Evolutionary conservation across 1,284 basidiomycete genomes (phyloP).

Genomic region (Afroboletus lepidellus): DNA sequence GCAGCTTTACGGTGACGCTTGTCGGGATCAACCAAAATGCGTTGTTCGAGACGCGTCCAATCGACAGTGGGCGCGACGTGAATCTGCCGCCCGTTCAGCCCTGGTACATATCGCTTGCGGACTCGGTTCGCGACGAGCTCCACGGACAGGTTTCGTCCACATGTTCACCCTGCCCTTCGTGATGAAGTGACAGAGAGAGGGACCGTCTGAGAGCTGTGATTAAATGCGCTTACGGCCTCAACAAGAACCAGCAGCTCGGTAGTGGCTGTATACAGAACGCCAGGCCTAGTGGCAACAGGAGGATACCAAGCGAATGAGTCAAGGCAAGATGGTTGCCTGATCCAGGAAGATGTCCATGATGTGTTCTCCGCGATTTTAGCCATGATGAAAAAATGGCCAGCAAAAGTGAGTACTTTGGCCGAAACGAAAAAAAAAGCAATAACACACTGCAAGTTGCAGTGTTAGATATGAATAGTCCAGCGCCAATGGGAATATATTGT

Average conservation of each 20-base stretch:
- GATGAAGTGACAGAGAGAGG: constrained; percentile 30
- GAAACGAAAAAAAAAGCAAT: no score
- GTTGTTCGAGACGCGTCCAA: constrained; percentile 27
- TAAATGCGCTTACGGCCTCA: constrained; percentile 9
- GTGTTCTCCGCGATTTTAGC: constrained; percentile 30
- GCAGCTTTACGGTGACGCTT: not conserved
- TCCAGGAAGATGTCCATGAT: constrained; percentile 26
- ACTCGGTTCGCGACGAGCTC: constrained; percentile 1
- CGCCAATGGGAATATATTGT: no score
- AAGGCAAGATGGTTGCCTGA: constrained; percentile 24
- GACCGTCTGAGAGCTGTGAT: constrained; percentile 19
- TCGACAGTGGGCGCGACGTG: constrained; percentile 10
- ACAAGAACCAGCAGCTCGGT: constrained; percentile 2
- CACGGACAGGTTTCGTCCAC: constrained; percentile 16
- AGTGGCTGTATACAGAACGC: not conserved
- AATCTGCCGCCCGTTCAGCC: constrained; percentile 16
- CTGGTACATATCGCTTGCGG: constrained; percentile 14
- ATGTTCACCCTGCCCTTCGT: constrained; percentile 31
- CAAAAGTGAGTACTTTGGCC: no score
- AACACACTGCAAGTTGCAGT: no score
- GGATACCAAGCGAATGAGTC: constrained; percentile 29
- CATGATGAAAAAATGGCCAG: no score
- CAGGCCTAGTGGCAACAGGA: constrained; percentile 22
- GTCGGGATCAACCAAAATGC: constrained; percentile 12
- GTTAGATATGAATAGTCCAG: no score